Evolutionary conservation across 2,329 filamentous ascomycete genomes (phyloP).

Genomic region (Dothideomycetidae sp.): DNA sequence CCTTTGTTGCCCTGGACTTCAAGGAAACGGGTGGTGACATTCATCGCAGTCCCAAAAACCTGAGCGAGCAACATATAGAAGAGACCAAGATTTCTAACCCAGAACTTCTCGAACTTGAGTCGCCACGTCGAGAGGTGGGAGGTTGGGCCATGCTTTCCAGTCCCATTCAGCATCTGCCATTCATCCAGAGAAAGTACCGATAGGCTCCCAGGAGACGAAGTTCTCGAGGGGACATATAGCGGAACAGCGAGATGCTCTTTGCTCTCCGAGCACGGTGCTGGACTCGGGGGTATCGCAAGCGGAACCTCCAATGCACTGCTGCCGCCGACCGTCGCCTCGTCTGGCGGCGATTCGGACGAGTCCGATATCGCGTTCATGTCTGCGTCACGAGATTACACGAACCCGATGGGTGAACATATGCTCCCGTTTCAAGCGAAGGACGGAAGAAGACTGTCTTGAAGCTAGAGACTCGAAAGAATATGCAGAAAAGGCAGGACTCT

Average conservation of each 20-base stretch:
- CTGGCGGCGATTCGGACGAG: neutral
- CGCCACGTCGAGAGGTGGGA: slow-evolving; percentile 18
- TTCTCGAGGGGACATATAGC: slow-evolving; percentile 13
- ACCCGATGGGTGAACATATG: no score
- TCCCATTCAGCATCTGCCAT: slow-evolving; percentile 16
- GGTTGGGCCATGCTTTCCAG: slow-evolving; percentile 13
- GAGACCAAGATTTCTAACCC: slow-evolving; percentile 56
- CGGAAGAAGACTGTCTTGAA: no score
- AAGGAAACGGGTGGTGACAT: slow-evolving; percentile 61
- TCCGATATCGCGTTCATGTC: neutral
- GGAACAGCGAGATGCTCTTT: slow-evolving; percentile 6
- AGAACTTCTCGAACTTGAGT: slow-evolving; percentile 29
- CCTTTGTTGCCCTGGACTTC: slow-evolving; percentile 53
- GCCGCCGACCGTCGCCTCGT: neutral
- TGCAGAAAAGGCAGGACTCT: no score
- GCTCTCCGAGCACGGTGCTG: neutral
- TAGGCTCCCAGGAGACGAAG: slow-evolving; percentile 29
- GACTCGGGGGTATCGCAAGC: neutral
- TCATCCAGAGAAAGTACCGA: slow-evolving; percentile 25
- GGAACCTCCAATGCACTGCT: neutral
- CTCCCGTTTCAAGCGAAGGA: no score
- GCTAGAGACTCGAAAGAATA: no score
- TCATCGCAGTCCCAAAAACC: slow-evolving; percentile 75
- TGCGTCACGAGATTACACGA: neutral
- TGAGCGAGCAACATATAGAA: slow-evolving; percentile 61